A percentile compares a stretch with the other conserved stretches of the same genome.
Evolutionary conservation across 75 land plant species (phyloP).

Genomic region (Sequoiadendron giganteum): DNA sequence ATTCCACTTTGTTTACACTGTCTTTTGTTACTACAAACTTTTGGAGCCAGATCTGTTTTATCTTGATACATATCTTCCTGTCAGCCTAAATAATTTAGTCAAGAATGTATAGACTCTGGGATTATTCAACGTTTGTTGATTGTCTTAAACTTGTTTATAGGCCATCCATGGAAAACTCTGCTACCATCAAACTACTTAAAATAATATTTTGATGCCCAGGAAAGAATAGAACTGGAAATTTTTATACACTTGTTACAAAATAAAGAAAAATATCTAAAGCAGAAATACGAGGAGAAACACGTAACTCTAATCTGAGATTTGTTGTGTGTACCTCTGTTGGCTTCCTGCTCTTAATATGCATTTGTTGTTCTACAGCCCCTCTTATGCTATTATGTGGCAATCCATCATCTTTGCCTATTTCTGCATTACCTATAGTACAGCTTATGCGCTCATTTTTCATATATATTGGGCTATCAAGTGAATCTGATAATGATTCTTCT

Average conservation of each 20-base stretch:
- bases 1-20: constrained; percentile 14
- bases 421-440: neutral
- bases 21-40: constrained; percentile 12
- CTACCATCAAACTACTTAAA: neutral
- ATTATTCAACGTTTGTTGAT: neutral
- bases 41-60: constrained; percentile 4
- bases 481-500: neutral
- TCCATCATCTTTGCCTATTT: constrained; percentile 3
- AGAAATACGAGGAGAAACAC: neutral
- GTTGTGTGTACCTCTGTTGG: neutral
- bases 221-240: neutral
- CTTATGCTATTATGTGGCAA: neutral
- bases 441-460: neutral
- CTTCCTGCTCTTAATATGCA: neutral
- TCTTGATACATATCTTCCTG: constrained; percentile 15
- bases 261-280: neutral
- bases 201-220: neutral
- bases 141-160: neutral
- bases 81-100: neutral
- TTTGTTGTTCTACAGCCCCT: neutral
- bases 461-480: neutral
- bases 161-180: neutral
- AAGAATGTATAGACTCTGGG: constrained; percentile 1
- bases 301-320: neutral
- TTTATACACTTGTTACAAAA: neutral